Percentiles rank a stretch among this genome's conserved stretches.
Evolutionary conservation across 2,329 filamentous ascomycete species (phyloP).

Genomic region (Alternaria novae-zelandiae): DNA sequence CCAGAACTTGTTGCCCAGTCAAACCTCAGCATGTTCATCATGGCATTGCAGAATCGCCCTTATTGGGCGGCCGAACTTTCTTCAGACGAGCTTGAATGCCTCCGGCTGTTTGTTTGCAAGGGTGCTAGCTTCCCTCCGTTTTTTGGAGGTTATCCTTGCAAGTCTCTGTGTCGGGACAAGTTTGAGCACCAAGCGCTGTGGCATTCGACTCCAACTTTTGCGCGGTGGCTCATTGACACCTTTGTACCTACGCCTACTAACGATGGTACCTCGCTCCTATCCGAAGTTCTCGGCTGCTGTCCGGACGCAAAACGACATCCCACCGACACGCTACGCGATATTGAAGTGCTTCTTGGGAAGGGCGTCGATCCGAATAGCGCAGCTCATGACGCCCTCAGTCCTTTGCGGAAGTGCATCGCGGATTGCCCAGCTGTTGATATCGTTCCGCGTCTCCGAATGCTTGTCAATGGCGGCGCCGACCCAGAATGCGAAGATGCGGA

Average conservation of each 20-base stretch:
- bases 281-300: slow-evolving; percentile 40
- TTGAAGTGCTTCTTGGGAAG: slow-evolving; percentile 34
- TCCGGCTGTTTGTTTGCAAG: slow-evolving; percentile 33
- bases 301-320: slow-evolving; percentile 40
- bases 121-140: slow-evolving; percentile 29
- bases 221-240: slow-evolving; percentile 33
- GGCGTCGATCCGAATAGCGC: slow-evolving; percentile 37
- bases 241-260: slow-evolving; percentile 9
- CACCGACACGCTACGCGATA: slow-evolving; percentile 37
- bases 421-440: slow-evolving; percentile 38
- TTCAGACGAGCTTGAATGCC: slow-evolving; percentile 31
- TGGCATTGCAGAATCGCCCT: slow-evolving; percentile 34
- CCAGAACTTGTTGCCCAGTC: slow-evolving; percentile 17
- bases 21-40: slow-evolving; percentile 35
- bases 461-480: slow-evolving; percentile 41
- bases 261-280: slow-evolving; percentile 31
- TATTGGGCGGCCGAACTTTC: slow-evolving; percentile 33
- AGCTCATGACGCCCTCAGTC: slow-evolving; percentile 23
- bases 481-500: slow-evolving; percentile 31
- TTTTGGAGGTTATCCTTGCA: slow-evolving; percentile 35
- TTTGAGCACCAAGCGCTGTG: slow-evolving; percentile 44
- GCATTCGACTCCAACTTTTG: slow-evolving; percentile 37
- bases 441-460: slow-evolving; percentile 25
- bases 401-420: slow-evolving; percentile 36
- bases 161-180: slow-evolving; percentile 18